Percentiles rank a stretch among this genome's conserved stretches.
phyloP scores from a whole-genome alignment of 768 basidiomycete genomes.

The Xerocomus potaroensis region DNA sequence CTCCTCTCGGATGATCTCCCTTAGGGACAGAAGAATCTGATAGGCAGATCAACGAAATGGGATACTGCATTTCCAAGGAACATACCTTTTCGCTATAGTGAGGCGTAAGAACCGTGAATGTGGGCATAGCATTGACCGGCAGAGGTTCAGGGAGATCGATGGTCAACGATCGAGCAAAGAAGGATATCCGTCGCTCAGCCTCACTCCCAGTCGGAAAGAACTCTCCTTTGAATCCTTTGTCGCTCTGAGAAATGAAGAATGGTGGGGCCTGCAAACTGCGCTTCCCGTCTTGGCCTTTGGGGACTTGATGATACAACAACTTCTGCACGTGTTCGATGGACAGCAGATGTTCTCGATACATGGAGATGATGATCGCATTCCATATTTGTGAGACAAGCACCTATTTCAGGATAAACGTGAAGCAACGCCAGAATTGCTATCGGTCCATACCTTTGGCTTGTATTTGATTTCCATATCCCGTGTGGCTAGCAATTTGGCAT shows the following conservation, averaged over 20 bases:
- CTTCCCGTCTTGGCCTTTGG: slow-evolving; percentile 76
- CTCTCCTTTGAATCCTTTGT: slow-evolving; percentile 77
- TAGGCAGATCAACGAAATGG: slow-evolving; percentile 5
- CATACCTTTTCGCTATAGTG: slow-evolving; percentile 96
- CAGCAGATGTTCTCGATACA: slow-evolving; percentile 98
- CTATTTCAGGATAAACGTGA: slow-evolving; percentile 34
- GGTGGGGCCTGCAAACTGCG: slow-evolving; percentile 91
- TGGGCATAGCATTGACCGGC: slow-evolving; percentile 99
- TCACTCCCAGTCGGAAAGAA: slow-evolving; percentile 96
- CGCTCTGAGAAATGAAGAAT: slow-evolving; percentile 96
- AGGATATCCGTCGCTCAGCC: slow-evolving; percentile 95
- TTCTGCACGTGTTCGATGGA: slow-evolving; percentile 99
- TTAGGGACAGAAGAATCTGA: slow-evolving; percentile 88
- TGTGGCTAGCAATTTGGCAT: slow-evolving; percentile 91
- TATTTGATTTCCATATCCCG: slow-evolving; percentile 97
- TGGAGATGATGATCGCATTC: slow-evolving; percentile 99
- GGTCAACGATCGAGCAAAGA: slow-evolving; percentile 97
- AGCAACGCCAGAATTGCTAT: background rate
- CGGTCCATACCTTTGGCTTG: slow-evolving; percentile 85
- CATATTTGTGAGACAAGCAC: slow-evolving; percentile 98
- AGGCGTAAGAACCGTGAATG: slow-evolving; percentile 96
- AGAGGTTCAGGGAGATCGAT: slow-evolving; percentile 91
- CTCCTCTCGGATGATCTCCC: slow-evolving; percentile 98
- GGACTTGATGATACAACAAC: slow-evolving; percentile 94
- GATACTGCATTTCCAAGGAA: slow-evolving; percentile 1